A percentile compares a stretch with the other conserved stretches of the same genome.
Evolutionary conservation across 208 protist species (phyloP).

Genomic region (Wallacemonas rigidus): DNA sequence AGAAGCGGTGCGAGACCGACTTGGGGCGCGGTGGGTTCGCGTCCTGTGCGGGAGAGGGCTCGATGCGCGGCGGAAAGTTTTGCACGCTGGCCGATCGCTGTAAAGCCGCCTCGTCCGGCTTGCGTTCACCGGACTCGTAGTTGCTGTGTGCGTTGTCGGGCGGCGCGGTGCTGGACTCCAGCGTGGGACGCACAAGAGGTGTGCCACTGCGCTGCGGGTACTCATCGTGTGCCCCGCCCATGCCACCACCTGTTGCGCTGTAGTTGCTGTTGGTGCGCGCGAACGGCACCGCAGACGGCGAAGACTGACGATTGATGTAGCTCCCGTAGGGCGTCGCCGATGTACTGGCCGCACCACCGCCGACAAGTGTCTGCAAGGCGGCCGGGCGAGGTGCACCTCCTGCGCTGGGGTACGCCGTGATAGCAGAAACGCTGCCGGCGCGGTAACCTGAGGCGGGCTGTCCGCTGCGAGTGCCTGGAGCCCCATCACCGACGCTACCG

Average conservation of each 20-base stretch:
- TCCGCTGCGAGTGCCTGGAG: neutral
- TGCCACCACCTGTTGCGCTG: conserved; percentile 15
- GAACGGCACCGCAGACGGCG: conserved; percentile 17
- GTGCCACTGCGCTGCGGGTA: conserved; percentile 35
- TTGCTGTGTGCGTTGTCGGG: conserved; percentile 60
- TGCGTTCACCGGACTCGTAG: conserved; percentile 47
- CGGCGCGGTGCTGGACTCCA: conserved; percentile 40
- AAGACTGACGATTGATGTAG: conserved; percentile 14
- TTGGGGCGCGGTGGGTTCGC: conserved; percentile 73
- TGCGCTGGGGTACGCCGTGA: neutral
- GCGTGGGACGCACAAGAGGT: conserved; percentile 33
- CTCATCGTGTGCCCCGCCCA: conserved; percentile 16
- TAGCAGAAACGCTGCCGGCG: neutral
- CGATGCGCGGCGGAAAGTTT: conserved; percentile 64
- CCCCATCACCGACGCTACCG: neutral
- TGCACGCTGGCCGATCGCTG: conserved; percentile 68
- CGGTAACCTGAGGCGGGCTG: neutral
- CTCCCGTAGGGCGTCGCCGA: conserved; percentile 13
- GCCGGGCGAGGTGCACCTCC: neutral
- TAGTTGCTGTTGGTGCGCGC: conserved; percentile 22
- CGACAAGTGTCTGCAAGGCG: neutral
- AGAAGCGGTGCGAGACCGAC: conserved; percentile 46
- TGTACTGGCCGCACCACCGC: neutral
- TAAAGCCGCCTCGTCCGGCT: conserved; percentile 62
- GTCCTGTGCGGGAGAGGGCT: conserved; percentile 75